phyloP scores from a whole-genome alignment of 371 early-diverging fungal genomes.

The Mucor ambiguus region DNA sequence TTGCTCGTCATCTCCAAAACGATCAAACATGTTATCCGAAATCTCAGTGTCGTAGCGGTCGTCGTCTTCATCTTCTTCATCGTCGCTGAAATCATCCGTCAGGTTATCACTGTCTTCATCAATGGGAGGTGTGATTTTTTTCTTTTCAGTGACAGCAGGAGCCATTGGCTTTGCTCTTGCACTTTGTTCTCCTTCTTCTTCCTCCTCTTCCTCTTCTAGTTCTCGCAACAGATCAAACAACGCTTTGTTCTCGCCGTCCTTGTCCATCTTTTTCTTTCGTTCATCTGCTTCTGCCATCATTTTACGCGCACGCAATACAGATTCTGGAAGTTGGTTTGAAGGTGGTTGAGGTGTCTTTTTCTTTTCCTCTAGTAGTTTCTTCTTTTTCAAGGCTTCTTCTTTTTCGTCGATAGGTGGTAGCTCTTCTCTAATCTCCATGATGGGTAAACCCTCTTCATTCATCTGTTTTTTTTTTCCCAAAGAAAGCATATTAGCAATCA shows the following conservation, averaged over 20 bases:
- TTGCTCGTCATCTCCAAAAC: slow-evolving; percentile 60
- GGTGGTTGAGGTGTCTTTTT: neutral
- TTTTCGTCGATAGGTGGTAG: slow-evolving; percentile 39
- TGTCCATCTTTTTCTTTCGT: neutral
- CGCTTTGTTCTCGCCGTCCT: slow-evolving; percentile 39
- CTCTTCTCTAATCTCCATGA: slow-evolving; percentile 87
- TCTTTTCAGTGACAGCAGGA: neutral
- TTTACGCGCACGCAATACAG: slow-evolving; percentile 34
- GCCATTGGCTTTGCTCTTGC: neutral
- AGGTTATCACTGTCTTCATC: slow-evolving; percentile 46
- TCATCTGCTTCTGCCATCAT: slow-evolving; percentile 25
- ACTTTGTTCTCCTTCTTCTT: slow-evolving; percentile 24
- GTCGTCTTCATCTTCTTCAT: slow-evolving; percentile 21
- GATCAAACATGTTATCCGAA: slow-evolving; percentile 46
- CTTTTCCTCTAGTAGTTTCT: neutral
- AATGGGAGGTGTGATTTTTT: neutral
- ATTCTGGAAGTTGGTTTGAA: slow-evolving; percentile 20
- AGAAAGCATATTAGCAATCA: neutral
- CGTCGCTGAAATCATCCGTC: slow-evolving; percentile 29
- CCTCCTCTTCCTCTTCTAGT: slow-evolving; percentile 54
- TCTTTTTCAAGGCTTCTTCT: slow-evolving; percentile 24
- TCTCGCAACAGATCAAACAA: slow-evolving; percentile 55
- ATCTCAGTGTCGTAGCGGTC: slow-evolving; percentile 57
- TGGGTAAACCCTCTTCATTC: slow-evolving; percentile 90
- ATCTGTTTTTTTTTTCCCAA: slow-evolving; percentile 34